Evolutionary conservation across 805 yeast genomes (phyloP), one percentile per base, ranked within the genome.

Genomic region (Yarrowia divulgata): DNA sequence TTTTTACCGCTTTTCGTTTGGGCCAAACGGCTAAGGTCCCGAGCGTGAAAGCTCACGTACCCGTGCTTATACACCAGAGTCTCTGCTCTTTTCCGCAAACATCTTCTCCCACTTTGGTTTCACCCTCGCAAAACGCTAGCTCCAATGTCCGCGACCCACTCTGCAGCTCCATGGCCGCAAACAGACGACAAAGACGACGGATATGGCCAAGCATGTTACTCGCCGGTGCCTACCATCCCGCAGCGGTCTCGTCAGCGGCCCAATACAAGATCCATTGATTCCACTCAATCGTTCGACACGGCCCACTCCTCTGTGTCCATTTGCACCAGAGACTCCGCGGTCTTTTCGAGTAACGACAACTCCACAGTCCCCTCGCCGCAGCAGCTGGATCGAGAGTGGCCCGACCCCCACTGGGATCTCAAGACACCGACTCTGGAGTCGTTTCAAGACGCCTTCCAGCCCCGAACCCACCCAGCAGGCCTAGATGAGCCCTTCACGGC

Each of bases 371-470:
- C 63, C 6, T 57, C 63, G 39, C 63, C 63, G 1, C 63, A 57
- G 48, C 63, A 57, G 48, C 63, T n/a, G 48, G 63, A 57, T 29
- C 63, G 63, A 19, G 63, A 57, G 48, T 57, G 63, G 63, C 63
- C 48, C 39, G 63, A 57, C 16, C 63, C 63, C 2, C 63, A 57
- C 48, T 57, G 63, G 63, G 63, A 57, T 14, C 63, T 57, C 37
- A 57, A 57, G 39, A 57, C 63, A 8, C 63, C 63, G 48, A 57
- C 63, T 7, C 48, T 57, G 12, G 63, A 57, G 63, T 57, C 63
- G 39, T 57, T 57, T 8, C 63, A 57, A 39, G 63, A 57, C 63
- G 63, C 63, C 48, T 57, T 57, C 10, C 63, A 40, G 48, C 63
- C 63, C 46, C 3, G 63, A 29, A 40, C 63, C 16, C 63, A 57